phyloP scores from a whole-genome alignment of 108 stramenopile genomes.

The Conticribra weissflogii region DNA sequence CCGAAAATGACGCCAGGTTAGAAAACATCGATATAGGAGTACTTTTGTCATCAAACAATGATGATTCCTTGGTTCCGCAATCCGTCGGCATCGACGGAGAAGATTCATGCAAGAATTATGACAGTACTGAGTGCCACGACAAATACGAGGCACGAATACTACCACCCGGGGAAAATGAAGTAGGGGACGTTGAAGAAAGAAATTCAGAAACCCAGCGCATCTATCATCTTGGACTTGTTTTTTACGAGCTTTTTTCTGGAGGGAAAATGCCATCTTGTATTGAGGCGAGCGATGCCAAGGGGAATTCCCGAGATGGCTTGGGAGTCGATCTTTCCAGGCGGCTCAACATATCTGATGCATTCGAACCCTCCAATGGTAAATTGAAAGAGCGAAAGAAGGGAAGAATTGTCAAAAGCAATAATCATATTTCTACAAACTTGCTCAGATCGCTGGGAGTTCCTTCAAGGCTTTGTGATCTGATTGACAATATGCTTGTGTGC shows the following conservation, averaged over 20 bases:
- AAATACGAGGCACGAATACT: too few species aligned
- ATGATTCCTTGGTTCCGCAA: too few species aligned
- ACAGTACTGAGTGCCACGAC: too few species aligned
- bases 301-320: neutral
- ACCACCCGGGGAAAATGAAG: too few species aligned
- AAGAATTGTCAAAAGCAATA: neutral
- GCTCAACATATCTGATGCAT: too few species aligned
- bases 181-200: too few species aligned
- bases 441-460: constrained; percentile 13
- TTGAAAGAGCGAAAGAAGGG: neutral
- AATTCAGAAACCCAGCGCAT: neutral
- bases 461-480: constrained; percentile 12
- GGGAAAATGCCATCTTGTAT: neutral
- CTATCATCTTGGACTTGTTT: constrained; percentile 9
- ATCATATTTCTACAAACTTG: neutral
- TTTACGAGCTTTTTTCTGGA: constrained; percentile 17
- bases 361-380: too few species aligned
- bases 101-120: too few species aligned
- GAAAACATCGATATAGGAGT: too few species aligned
- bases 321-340: neutral
- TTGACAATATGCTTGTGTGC: constrained; percentile 8
- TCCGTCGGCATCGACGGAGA: too few species aligned
- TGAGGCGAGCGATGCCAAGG: neutral
- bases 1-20: too few species aligned
- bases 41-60: too few species aligned